Base-by-base conservation (phyloP, 2,329 filamentous ascomycete genomes). In the Penicillium sp. region DNA sequence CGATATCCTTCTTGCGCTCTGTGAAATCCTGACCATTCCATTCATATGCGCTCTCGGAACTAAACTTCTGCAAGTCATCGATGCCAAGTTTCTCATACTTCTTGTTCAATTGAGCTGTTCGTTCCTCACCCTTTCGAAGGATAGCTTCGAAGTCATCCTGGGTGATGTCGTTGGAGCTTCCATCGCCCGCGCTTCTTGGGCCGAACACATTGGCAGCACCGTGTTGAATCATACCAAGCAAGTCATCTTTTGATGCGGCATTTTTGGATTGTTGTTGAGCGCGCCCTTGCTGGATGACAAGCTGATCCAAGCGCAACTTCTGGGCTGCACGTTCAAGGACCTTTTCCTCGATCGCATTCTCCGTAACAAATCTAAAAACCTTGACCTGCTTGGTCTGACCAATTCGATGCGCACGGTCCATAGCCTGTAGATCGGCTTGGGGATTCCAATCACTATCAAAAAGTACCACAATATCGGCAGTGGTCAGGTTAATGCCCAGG, bases 401-500 rank as follows among this genome's bases (percentile, higher is more conserved):
- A 66, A 99, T 99, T 77, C 94, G 91, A 78, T 99, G 94, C 49
- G 94, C 94, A 71, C 94, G 90, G 69, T 99, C 94, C 94, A 99
- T 99, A 54, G 94, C 94, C 75, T 99, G 94, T 56, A 99, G 78
- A 85, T 99, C 94, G 18, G 94, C 94, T 75, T 99, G 94, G 9
- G 94, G 94, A 69, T 97, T 97, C 94, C 94, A 99, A 72, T 99
- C 94, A 67, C 92, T 97, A 73, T 99, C 94, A 69, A 94, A 99
- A 6, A 99, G 84, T 27, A 99, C 85, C 55, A 99, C 94, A 68
- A 97, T 96, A 67, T 99, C 94, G 53, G 94, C 94, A 57, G 84
- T 88, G 0, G 94, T 99, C 70, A 99, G 79, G 72, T 99, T 99
- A 80, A 99, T 99, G 68, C 94, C 94, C 52, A 99, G 78, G 67